These are phyloP conservation scores for Cryptococcus amylolentus DNA, from an alignment of 1,284 basidiomycete species.

Conservation along the genomic window DNA sequence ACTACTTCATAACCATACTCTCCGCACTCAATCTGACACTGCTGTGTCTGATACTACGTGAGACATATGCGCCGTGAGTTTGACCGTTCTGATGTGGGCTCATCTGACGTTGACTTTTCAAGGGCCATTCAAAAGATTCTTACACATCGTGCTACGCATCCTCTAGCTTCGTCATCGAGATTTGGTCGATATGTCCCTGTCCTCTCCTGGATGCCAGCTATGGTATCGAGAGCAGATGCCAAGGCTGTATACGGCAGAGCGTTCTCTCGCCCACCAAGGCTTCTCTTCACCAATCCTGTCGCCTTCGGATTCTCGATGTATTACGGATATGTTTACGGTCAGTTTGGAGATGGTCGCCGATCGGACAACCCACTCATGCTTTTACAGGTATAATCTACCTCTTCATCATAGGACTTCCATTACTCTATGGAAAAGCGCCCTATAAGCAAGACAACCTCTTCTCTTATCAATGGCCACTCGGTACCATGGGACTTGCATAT, in stretches of 20 bases:
- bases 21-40: slow-evolving; percentile 35
- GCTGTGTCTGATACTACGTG: slow-evolving; percentile 33
- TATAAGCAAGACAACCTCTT: slow-evolving; percentile 39
- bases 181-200: slow-evolving; percentile 21
- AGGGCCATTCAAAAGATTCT: slow-evolving; percentile 41
- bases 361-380: not conserved
- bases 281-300: slow-evolving; percentile 49
- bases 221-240: slow-evolving; percentile 36
- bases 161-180: slow-evolving; percentile 14
- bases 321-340: slow-evolving; percentile 53
- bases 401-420: slow-evolving; percentile 50
- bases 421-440: slow-evolving; percentile 49
- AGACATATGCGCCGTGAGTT: slow-evolving; percentile 46
- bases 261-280: slow-evolving; percentile 48
- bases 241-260: slow-evolving; percentile 30
- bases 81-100: not conserved
- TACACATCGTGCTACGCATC: slow-evolving; percentile 24
- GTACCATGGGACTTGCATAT: slow-evolving; percentile 48
- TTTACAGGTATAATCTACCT: slow-evolving; percentile 44
- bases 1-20: slow-evolving; percentile 43
- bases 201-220: slow-evolving; percentile 36
- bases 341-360: slow-evolving; percentile 12
- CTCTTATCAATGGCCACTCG: slow-evolving; percentile 49
- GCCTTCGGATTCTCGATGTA: slow-evolving; percentile 50
- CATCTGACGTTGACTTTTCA: not conserved